Conservation (phyloP, 768 basidiomycete species). For the Trametes sanguinea region DNA sequence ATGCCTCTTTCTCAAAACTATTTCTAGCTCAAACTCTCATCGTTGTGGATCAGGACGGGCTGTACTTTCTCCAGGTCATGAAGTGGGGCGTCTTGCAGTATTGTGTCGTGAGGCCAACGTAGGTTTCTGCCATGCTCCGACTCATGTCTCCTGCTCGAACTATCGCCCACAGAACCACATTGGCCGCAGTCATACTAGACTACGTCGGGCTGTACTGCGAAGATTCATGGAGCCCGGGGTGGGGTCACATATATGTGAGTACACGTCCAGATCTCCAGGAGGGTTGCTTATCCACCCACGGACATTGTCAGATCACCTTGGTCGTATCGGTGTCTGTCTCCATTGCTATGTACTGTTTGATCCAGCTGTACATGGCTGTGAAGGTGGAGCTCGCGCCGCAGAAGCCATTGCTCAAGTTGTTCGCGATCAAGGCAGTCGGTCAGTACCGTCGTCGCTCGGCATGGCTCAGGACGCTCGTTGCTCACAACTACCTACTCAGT, state of each 20-base stretch:
- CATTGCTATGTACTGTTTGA: conserved; percentile 75
- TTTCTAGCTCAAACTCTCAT: not conserved
- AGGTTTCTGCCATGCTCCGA: conserved; percentile 18
- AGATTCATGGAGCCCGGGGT: conserved; percentile 64
- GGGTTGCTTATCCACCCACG: not conserved
- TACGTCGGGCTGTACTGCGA: conserved; percentile 73
- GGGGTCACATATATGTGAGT: conserved; percentile 69
- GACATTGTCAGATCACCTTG: conserved; percentile 47
- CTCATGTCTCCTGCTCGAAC: not conserved
- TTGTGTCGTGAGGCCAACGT: conserved; percentile 64
- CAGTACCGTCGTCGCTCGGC: conserved; percentile 21
- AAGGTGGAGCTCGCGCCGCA: conserved; percentile 54
- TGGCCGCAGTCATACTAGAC: conserved; percentile 62
- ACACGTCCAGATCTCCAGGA: not conserved
- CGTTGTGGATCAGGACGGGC: conserved; percentile 47
- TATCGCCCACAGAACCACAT: conserved; percentile 46
- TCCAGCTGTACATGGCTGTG: conserved; percentile 69
- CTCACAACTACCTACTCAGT: conserved; percentile 35
- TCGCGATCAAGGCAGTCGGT: conserved; percentile 76
- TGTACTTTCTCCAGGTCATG: conserved; percentile 72
- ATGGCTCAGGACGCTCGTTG: not conserved
- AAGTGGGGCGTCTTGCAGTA: conserved; percentile 80
- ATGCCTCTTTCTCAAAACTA: not conserved
- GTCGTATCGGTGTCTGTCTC: conserved; percentile 72
- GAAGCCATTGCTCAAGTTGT: conserved; percentile 65